These are phyloP conservation scores for Trypanosoma cruzi DNA, from an alignment of 208 protist species.

Conservation along the genomic window DNA sequence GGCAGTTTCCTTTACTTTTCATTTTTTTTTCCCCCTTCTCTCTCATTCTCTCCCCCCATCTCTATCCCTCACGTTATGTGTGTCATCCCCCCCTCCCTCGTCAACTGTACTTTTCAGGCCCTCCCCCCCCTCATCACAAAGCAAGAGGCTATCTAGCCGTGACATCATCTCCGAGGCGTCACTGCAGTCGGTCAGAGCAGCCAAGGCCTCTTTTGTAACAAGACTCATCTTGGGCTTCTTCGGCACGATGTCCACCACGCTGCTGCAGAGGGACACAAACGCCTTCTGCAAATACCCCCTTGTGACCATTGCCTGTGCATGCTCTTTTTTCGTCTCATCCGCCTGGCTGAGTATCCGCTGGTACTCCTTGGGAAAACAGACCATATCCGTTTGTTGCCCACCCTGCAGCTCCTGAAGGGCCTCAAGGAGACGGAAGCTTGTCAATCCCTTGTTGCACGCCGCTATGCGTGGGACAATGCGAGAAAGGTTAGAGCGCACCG, in stretches of 20 bases:
- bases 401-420: constrained; percentile 72
- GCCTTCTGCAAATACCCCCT: constrained; percentile 48
- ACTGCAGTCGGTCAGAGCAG: constrained; percentile 26
- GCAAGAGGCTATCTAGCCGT: constrained; percentile 42
- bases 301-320: constrained; percentile 37
- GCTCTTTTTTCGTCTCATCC: constrained; percentile 45
- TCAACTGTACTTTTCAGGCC: neutral
- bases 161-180: constrained; percentile 30
- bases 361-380: constrained; percentile 46
- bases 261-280: constrained; percentile 51
- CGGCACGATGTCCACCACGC: constrained; percentile 49
- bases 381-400: constrained; percentile 38
- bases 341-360: constrained; percentile 43
- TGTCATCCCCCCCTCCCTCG: neutral
- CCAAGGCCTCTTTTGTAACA: constrained; percentile 37
- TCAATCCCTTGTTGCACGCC: constrained; percentile 34
- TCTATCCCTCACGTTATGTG: neutral
- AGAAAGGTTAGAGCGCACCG: constrained; percentile 29
- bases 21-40: neutral
- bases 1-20: neutral
- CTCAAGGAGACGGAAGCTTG: constrained; percentile 46
- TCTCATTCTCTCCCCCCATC: neutral
- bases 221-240: constrained; percentile 45
- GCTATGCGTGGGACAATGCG: constrained; percentile 53
- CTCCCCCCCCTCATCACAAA: constrained; percentile 4